Conservation (phyloP, 2,329 filamentous ascomycete genomes). For the Byssochlamys sp. region DNA sequence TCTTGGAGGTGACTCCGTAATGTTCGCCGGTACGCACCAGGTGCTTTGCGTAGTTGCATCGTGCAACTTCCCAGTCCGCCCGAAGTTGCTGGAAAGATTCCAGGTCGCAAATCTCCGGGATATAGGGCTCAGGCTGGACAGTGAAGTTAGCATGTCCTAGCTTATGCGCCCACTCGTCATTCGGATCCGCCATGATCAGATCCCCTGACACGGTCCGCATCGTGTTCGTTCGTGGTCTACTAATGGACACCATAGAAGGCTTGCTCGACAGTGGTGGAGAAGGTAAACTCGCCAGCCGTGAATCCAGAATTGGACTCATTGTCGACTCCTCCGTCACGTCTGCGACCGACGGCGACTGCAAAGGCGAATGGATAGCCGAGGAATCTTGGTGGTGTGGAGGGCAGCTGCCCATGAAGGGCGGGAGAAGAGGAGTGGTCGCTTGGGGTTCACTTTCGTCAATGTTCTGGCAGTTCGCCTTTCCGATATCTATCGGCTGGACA, state of each 20-base stretch:
- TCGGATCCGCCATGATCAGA: constrained; percentile 54
- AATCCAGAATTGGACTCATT: constrained; percentile 39
- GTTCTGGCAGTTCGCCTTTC: constrained; percentile 42
- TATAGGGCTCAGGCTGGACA: constrained; percentile 72
- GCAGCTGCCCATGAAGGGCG: constrained; percentile 62
- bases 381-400: constrained; percentile 38
- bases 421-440: constrained; percentile 74
- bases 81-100: constrained; percentile 56
- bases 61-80: constrained; percentile 71
- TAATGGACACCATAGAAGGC: constrained; percentile 68
- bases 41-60: constrained; percentile 80
- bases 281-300: constrained; percentile 41
- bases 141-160: constrained; percentile 91
- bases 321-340: constrained; percentile 40
- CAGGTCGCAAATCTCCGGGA: constrained; percentile 53
- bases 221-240: constrained; percentile 38
- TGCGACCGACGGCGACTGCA: constrained; percentile 73
- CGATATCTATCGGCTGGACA: constrained; percentile 43
- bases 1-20: constrained; percentile 81
- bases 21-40: constrained; percentile 80
- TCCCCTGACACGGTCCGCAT: constrained; percentile 36
- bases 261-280: constrained; percentile 69
- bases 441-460: constrained; percentile 50
- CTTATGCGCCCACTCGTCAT: constrained; percentile 73
- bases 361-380: constrained; percentile 61